A percentile compares a stretch with the other conserved stretches of the same genome.
Conservation (phyloP, 768 basidiomycete species). For the Boletus eberwhitei region DNA sequence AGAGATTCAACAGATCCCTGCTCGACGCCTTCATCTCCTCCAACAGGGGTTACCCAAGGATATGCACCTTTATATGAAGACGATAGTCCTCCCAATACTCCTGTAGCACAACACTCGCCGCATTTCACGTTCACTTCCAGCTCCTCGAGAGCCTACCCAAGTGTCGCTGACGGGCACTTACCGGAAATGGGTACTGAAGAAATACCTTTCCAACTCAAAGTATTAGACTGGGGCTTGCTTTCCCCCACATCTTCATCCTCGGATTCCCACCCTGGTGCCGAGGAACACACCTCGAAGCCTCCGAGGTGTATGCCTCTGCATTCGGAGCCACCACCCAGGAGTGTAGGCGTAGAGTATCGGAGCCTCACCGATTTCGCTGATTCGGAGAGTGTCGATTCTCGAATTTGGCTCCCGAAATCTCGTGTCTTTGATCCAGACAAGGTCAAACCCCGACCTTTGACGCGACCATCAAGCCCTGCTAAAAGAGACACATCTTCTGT, state of each 20-base stretch:
- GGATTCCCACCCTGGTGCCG: conserved; percentile 4
- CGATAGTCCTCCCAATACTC: conserved; percentile 8
- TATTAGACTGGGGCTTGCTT: conserved; percentile 7
- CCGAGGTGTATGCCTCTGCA: conserved; percentile 8
- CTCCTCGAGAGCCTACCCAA: conserved; percentile 17
- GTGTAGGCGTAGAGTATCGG: conserved; percentile 20
- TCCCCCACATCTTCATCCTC: neutral
- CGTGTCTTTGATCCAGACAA: conserved; percentile 27
- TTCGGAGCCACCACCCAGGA: conserved; percentile 3
- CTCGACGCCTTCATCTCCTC: conserved; percentile 22
- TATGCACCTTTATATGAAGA: conserved; percentile 18
- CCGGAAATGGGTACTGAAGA: neutral
- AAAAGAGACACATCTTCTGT: conserved; percentile 4
- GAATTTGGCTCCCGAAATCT: conserved; percentile 26
- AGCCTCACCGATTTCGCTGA: conserved; percentile 17
- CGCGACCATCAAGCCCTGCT: conserved; percentile 23
- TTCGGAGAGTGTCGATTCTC: conserved; percentile 18
- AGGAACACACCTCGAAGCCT: conserved; percentile 7
- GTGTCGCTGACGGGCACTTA: neutral
- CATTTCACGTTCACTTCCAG: conserved; percentile 16
- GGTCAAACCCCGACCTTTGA: conserved; percentile 22
- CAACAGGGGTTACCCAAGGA: conserved; percentile 21
- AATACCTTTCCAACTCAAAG: neutral
- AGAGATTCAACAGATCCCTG: conserved; percentile 7
- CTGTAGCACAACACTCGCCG: conserved; percentile 9